These are phyloP conservation scores for Zymoseptoria pseudotritici DNA, from an alignment of 2,329 filamentous ascomycete genomes.

Conservation along the genomic window DNA sequence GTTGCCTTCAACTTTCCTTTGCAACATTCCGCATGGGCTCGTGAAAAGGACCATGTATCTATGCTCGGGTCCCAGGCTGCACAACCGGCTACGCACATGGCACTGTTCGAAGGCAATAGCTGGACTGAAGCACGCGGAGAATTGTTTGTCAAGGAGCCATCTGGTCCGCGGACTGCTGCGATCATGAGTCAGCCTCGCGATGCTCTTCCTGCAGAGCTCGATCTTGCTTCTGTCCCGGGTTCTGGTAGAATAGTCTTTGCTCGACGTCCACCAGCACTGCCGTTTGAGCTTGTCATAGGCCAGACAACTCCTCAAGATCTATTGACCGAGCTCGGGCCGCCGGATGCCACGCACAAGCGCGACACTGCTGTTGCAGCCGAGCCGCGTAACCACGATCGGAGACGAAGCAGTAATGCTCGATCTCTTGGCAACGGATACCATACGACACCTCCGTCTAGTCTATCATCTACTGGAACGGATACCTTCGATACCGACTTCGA, in stretches of 20 bases:
- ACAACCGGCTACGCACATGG: slow-evolving; percentile 74
- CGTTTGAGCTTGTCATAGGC: slow-evolving; percentile 67
- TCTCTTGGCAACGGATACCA: slow-evolving; percentile 19
- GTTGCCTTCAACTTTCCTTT: slow-evolving; percentile 89
- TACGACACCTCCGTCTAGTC: slow-evolving; percentile 30
- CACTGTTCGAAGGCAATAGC: slow-evolving; percentile 80
- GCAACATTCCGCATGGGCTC: slow-evolving; percentile 64
- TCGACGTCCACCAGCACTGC: slow-evolving; percentile 59
- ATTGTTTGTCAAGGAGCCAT: slow-evolving; percentile 68
- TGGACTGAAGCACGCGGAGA: slow-evolving; percentile 76
- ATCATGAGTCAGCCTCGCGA: slow-evolving; percentile 67
- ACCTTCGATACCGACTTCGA: slow-evolving; percentile 40
- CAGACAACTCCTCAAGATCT: slow-evolving; percentile 89
- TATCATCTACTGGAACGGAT: slow-evolving; percentile 36
- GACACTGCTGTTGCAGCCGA: slow-evolving; percentile 14
- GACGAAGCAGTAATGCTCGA: slow-evolving; percentile 18
- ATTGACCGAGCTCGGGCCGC: slow-evolving; percentile 81
- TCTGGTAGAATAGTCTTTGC: slow-evolving; percentile 71
- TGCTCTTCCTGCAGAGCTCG: slow-evolving; percentile 79
- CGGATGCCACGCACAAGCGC: slow-evolving; percentile 73
- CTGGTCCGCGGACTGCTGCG: slow-evolving; percentile 65
- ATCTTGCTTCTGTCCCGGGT: slow-evolving; percentile 68
- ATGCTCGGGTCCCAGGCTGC: slow-evolving; percentile 72
- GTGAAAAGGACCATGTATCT: slow-evolving; percentile 73
- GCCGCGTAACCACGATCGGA: slow-evolving; percentile 14